Evolutionary conservation across 2,329 filamentous ascomycete genomes (phyloP).

Genomic region (Colletotrichum sp.): DNA sequence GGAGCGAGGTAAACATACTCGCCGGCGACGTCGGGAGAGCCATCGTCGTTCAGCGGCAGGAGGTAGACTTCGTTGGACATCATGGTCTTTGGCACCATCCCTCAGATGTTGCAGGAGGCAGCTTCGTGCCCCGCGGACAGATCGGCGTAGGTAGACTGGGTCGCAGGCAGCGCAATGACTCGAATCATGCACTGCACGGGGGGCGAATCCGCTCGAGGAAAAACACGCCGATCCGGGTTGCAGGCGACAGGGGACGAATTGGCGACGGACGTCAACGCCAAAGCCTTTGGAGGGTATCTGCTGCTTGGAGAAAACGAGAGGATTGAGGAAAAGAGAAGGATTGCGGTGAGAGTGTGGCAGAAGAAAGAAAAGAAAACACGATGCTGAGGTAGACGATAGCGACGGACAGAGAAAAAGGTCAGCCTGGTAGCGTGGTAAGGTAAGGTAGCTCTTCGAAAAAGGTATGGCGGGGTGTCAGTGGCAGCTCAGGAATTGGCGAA

Average conservation of each 20-base stretch:
- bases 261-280: background rate
- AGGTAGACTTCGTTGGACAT: conserved; percentile 80
- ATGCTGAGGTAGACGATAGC: background rate
- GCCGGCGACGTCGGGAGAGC: conserved; percentile 86
- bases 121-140: conserved; percentile 23
- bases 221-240: conserved; percentile 3
- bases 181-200: conserved; percentile 4
- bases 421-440: background rate
- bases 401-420: background rate
- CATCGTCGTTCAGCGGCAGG: conserved; percentile 89
- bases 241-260: background rate
- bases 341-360: background rate
- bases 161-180: conserved; percentile 6
- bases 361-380: background rate
- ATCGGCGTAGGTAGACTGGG: conserved; percentile 9
- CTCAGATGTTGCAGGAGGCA: conserved; percentile 27
- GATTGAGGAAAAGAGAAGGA: background rate
- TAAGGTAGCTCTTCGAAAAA: background rate
- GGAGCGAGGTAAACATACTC: conserved; percentile 92
- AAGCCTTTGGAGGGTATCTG: background rate
- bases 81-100: conserved; percentile 67
- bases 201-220: conserved; percentile 12
- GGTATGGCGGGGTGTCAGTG: background rate
- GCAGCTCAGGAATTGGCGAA: background rate
- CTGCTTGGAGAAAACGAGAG: background rate